Percentiles rank a stretch among this genome's conserved stretches.
phyloP scores from a whole-genome alignment of 2,329 filamentous ascomycete species.

The Cladosporium sphaerospermum region DNA sequence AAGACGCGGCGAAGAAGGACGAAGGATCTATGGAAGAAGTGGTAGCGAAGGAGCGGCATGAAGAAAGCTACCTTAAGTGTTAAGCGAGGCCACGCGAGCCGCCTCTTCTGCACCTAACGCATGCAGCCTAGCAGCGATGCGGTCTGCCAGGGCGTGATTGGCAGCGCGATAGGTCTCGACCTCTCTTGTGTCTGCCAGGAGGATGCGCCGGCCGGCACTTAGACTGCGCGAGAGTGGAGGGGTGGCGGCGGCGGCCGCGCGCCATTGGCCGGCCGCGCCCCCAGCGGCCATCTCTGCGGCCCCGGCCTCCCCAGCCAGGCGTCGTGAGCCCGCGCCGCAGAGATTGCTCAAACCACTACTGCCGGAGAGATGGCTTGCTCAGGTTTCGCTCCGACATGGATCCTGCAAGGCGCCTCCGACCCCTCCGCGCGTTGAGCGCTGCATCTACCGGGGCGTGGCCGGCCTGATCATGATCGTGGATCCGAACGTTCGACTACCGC shows the following conservation, averaged over 20 bases:
- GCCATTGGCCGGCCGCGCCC: no score
- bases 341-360: neutral
- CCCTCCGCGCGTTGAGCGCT: no score
- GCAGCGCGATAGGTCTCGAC: conserved; percentile 1
- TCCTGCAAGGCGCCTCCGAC: neutral
- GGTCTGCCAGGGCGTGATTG: conserved; percentile 7
- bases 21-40: neutral
- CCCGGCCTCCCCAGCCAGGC: no score
- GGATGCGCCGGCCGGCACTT: conserved; percentile 9
- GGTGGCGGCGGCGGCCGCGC: neutral
- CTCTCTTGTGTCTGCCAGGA: conserved; percentile 5
- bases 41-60: neutral
- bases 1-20: neutral
- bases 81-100: conserved; percentile 10
- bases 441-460: no score
- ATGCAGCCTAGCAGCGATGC: conserved; percentile 2
- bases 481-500: no score
- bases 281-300: no score
- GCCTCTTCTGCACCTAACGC: conserved; percentile 6
- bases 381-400: neutral
- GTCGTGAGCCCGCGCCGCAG: no score
- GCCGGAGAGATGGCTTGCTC: neutral
- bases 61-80: conserved; percentile 1
- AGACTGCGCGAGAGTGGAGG: neutral
- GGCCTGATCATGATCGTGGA: no score